phyloP scores from a whole-genome alignment of 148 eudicot genomes.

The Rhododendron griersonianum region DNA sequence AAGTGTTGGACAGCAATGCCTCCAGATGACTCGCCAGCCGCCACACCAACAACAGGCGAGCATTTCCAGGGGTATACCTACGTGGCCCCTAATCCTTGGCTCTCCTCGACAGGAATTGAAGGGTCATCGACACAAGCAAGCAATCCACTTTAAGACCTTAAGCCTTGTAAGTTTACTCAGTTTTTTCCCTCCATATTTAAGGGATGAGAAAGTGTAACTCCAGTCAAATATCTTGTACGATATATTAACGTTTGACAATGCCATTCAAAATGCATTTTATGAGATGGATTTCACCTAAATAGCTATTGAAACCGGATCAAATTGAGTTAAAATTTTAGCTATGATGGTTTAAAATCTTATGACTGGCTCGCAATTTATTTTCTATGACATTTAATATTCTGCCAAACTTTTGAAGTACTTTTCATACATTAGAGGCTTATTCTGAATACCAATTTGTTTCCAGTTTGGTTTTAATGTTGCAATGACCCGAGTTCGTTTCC shows the following conservation, averaged over 20 bases:
- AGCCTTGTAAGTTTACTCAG: not conserved
- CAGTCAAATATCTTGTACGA: constrained; percentile 1
- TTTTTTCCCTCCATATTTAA: not conserved
- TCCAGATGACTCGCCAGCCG: constrained; percentile 79
- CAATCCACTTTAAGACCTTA: constrained; percentile 1
- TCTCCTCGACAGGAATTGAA: constrained; percentile 34
- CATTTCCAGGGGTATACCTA: constrained; percentile 79
- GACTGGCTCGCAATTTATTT: not conserved
- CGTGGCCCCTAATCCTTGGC: constrained; percentile 83
- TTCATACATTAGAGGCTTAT: not conserved
- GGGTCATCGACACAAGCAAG: not conserved
- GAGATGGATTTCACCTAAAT: not conserved
- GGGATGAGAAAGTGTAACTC: constrained; percentile 1
- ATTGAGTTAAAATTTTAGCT: not conserved
- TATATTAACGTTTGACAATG: not conserved
- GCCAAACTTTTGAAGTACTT: not conserved
- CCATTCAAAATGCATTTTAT: not conserved
- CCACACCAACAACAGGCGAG: constrained; percentile 68
- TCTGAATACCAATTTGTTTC: not conserved
- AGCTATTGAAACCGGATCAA: not conserved
- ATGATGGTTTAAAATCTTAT: not conserved
- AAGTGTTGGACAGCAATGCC: constrained; percentile 92
- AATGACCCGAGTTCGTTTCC: not conserved
- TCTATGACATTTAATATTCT: not conserved
- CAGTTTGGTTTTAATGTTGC: not conserved